Percentiles rank a stretch among this genome's conserved stretches.
These are phyloP conservation scores for Nakazawaea sp. DNA, from an alignment of 805 yeast species.

Conservation along the genomic window DNA sequence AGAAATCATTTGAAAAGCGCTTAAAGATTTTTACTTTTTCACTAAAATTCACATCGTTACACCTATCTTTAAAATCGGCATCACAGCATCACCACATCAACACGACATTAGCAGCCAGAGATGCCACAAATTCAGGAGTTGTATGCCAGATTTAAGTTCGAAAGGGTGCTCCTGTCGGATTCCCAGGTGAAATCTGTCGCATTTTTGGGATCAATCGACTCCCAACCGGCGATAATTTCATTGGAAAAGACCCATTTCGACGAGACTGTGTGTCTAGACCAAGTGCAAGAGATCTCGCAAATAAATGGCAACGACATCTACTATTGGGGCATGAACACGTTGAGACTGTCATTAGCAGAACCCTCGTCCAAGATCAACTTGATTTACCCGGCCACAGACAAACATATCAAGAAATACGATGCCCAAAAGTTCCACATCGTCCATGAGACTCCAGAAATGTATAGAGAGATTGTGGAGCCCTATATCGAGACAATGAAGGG, in stretches of 20 bases:
- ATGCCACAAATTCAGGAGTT: conserved; percentile 23
- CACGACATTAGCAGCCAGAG: conserved; percentile 3
- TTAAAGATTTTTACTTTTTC: neutral
- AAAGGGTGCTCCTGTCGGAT: conserved; percentile 44
- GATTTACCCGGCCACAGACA: conserved; percentile 84
- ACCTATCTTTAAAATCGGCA: too few species aligned
- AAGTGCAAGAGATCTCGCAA: conserved; percentile 20
- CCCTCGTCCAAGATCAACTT: conserved; percentile 71
- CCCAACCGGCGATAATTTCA: conserved; percentile 57
- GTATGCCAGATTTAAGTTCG: conserved; percentile 35
- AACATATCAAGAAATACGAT: conserved; percentile 75
- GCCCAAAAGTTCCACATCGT: conserved; percentile 55
- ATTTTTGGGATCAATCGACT: conserved; percentile 60
- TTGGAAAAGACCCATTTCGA: conserved; percentile 68
- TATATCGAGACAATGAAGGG: conserved; percentile 74
- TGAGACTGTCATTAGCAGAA: conserved; percentile 35
- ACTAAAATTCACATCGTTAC: too few species aligned
- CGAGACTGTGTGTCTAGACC: conserved; percentile 12
- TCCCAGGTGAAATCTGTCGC: conserved; percentile 63
- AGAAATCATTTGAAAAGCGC: too few species aligned
- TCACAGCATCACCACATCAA: too few species aligned
- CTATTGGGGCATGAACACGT: conserved; percentile 63
- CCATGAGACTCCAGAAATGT: conserved; percentile 76
- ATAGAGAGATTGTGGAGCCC: conserved; percentile 56
- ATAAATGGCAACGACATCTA: conserved; percentile 79